Percentiles rank a stretch among this genome's conserved stretches.
phyloP scores from a whole-genome alignment of 192 early-diverging fungal species.

The Chytriomyces sp. region DNA sequence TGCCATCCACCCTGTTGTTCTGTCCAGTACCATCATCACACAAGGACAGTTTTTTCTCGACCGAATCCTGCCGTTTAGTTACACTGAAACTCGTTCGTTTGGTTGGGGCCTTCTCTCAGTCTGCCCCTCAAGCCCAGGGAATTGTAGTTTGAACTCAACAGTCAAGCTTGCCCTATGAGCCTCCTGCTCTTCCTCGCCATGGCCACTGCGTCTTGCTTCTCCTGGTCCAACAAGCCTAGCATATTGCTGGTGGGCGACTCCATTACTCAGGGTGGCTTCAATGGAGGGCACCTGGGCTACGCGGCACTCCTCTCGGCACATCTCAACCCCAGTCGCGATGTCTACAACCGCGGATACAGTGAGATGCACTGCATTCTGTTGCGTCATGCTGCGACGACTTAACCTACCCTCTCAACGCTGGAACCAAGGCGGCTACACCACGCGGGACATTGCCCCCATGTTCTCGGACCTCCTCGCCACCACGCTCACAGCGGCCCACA shows the following conservation, averaged over 20 bases:
- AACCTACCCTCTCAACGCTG: neutral
- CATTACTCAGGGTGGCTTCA: constrained; percentile 19
- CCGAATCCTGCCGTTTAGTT: too few relatives aligned
- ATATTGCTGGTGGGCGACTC: constrained; percentile 20
- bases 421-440: constrained; percentile 1
- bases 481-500: neutral
- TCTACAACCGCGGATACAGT: neutral
- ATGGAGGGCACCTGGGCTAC: constrained; percentile 2
- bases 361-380: neutral
- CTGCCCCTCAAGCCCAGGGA: too few relatives aligned
- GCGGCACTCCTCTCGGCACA: neutral
- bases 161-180: too few relatives aligned
- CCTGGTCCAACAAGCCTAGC: neutral
- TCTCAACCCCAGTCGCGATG: neutral
- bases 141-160: too few relatives aligned
- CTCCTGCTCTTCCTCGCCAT: too few relatives aligned
- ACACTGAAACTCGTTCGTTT: too few relatives aligned
- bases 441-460: constrained; percentile 3
- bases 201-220: too few relatives aligned
- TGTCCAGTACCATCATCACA: too few relatives aligned
- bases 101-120: too few relatives aligned
- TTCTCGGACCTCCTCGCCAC: neutral
- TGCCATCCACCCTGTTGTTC: too few relatives aligned
- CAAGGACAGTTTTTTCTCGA: too few relatives aligned
- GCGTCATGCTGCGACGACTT: neutral